Base-by-base conservation (phyloP, 331 rosid species). In the Erythrophleum ivorense region DNA sequence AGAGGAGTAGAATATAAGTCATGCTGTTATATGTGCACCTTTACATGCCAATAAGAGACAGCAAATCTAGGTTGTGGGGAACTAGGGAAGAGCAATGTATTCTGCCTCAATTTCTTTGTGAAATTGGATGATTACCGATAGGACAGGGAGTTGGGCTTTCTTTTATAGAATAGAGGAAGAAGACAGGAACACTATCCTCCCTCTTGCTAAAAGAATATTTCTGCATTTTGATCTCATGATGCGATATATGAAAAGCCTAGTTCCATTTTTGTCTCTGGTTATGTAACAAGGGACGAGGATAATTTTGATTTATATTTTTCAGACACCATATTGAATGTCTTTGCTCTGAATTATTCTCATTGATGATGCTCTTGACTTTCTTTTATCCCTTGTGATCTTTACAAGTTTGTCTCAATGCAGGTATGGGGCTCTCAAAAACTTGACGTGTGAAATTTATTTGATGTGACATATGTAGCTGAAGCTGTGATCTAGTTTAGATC, bases 401-500 rank as follows among this genome's bases (percentile, higher is more conserved):
- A 63, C 34, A 36, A 62, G 78, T 66, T 48, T 21, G 58, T 70
- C 49, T 68, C 9, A 77, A 76, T 86, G 83, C 87, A 83, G 87
- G n/a, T n/a, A n/a, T n/a, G 77, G 49, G 80, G 63, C n/a, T n/a
- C 78, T 73, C 59, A 18, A 68, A 11, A 50, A 38, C 46, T 14
- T 13, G 12, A 46, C 69, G n/a, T n/a, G 14, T 70, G 63, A 65
- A 86, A 63, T 75, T 52, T 76, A 48, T 79, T 57, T 71, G 64
- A 80, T 86, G 83, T 86, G n/a, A n/a, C n/a, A 70, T 80, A 63
- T 70, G 80, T 80, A 76, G 86, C 75, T 76, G 70, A 48, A 77
- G 82, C 71, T 77, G 52, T 62, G 55, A 60, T 73, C 43, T 75
- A 53, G 87, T 80, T 76, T 82, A 85, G 85, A 34, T 62, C 33